A percentile compares a stretch with the other conserved stretches of the same genome.
phyloP scores from a whole-genome alignment of 1,139 yeast species.

The Candida sojae region DNA sequence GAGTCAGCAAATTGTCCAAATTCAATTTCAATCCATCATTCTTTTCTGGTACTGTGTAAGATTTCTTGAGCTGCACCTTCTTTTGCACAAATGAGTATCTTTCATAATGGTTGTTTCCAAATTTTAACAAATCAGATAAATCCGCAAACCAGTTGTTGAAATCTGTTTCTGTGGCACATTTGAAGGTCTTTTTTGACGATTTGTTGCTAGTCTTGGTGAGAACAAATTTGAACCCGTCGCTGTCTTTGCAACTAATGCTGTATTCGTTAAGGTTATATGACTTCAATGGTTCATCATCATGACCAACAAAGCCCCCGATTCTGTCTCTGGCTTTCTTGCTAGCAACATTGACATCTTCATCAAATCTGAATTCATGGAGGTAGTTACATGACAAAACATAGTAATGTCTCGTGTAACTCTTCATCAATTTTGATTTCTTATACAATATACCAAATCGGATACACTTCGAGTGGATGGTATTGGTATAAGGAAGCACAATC shows the following conservation, averaged over 20 bases:
- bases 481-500: conserved; percentile 35
- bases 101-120: conserved; percentile 33
- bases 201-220: conserved; percentile 29
- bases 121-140: conserved; percentile 39
- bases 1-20: conserved; percentile 8
- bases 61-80: conserved; percentile 6
- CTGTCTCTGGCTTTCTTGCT: conserved; percentile 26
- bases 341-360: conserved; percentile 19
- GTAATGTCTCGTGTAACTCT: conserved; percentile 40
- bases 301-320: conserved; percentile 45
- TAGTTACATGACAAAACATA: conserved; percentile 48
- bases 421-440: conserved; percentile 44
- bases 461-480: conserved; percentile 46
- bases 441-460: conserved; percentile 45
- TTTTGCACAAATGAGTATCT: conserved; percentile 35
- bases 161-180: conserved; percentile 34
- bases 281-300: conserved; percentile 42
- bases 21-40: conserved; percentile 7
- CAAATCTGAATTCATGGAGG: conserved; percentile 46
- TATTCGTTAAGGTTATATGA: conserved; percentile 48
- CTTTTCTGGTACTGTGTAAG: conserved; percentile 1
- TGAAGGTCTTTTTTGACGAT: conserved; percentile 37
- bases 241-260: conserved; percentile 34
- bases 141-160: conserved; percentile 41
- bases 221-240: conserved; percentile 36